These are phyloP conservation scores for Parathielavia hyrcaniae DNA, from an alignment of 495 filamentous ascomycete genomes.

Conservation along the genomic window DNA sequence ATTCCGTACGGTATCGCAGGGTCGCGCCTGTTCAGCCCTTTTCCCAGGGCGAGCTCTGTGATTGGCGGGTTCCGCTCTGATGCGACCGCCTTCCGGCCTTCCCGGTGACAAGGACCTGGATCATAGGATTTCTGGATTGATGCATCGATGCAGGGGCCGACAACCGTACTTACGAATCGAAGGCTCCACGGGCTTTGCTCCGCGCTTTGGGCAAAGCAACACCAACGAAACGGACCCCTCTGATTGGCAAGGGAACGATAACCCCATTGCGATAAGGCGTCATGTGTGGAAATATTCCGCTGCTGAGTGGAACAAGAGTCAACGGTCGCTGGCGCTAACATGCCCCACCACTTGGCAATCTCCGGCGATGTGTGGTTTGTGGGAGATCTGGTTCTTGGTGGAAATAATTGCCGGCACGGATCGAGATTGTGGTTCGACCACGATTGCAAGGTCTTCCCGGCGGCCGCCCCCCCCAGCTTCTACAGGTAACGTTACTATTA, in stretches of 20 bases:
- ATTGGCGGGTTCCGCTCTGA: background rate
- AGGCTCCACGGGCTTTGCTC: background rate
- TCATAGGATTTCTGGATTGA: slow-evolving; percentile 1
- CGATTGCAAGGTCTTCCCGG: too few relatives aligned
- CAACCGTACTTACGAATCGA: too few relatives aligned
- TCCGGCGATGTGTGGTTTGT: background rate
- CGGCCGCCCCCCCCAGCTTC: too few relatives aligned
- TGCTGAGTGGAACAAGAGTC: background rate
- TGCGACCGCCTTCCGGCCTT: background rate
- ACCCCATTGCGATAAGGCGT: background rate
- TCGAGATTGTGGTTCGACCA: too few relatives aligned
- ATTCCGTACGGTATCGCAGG: too few relatives aligned
- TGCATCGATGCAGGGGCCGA: slow-evolving; percentile 12
- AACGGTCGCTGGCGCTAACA: background rate
- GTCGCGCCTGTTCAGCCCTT: slow-evolving; percentile 1
- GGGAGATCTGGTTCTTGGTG: too few relatives aligned
- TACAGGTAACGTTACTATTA: too few relatives aligned
- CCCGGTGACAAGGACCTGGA: slow-evolving; percentile 1
- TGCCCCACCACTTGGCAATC: background rate
- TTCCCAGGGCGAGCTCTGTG: background rate
- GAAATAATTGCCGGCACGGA: too few relatives aligned
- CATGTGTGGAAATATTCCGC: background rate
- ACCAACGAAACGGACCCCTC: background rate
- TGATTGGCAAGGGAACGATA: slow-evolving; percentile 4
- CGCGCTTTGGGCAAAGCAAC: background rate